Conservation (phyloP, 1,139 yeast species). For the Debaryomycetaceae sp. region DNA sequence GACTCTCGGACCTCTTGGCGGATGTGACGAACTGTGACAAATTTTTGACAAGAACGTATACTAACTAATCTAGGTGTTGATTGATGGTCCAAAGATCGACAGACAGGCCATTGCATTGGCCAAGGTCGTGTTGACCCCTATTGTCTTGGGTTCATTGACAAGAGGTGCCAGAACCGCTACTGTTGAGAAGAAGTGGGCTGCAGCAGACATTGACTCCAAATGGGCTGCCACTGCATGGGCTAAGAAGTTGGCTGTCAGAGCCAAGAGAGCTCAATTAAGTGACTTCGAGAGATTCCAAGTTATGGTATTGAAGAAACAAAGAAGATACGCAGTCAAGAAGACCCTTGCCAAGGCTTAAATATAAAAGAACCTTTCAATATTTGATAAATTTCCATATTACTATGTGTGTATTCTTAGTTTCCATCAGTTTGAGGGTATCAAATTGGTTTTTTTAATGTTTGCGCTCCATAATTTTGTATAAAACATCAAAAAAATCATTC, state of each 20-base stretch:
- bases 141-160: slow-evolving; percentile 80
- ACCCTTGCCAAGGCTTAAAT: slow-evolving; percentile 76
- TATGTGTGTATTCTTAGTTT: slow-evolving; percentile 30
- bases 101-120: slow-evolving; percentile 90
- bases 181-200: slow-evolving; percentile 91
- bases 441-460: slow-evolving; percentile 31
- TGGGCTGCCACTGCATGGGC: slow-evolving; percentile 97
- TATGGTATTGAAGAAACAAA: slow-evolving; percentile 93
- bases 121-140: slow-evolving; percentile 89
- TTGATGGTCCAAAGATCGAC: slow-evolving; percentile 95
- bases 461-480: slow-evolving; percentile 16
- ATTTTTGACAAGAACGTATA: slow-evolving; percentile 7
- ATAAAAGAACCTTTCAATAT: slow-evolving; percentile 7
- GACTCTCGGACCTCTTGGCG: too few relatives aligned
- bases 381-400: slow-evolving; percentile 4
- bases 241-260: slow-evolving; percentile 93
- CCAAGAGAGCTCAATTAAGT: slow-evolving; percentile 86
- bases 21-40: too few relatives aligned
- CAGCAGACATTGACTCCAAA: slow-evolving; percentile 82
- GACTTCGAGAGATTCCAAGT: slow-evolving; percentile 99
- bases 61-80: slow-evolving; percentile 59
- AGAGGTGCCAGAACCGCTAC: slow-evolving; percentile 90
- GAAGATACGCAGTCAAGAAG: slow-evolving; percentile 90
- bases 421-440: slow-evolving; percentile 29
- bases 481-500: slow-evolving; percentile 2